These are phyloP conservation scores for Sporopachydermia cereana DNA, from an alignment of 1,139 yeast species.

Conservation along the genomic window DNA sequence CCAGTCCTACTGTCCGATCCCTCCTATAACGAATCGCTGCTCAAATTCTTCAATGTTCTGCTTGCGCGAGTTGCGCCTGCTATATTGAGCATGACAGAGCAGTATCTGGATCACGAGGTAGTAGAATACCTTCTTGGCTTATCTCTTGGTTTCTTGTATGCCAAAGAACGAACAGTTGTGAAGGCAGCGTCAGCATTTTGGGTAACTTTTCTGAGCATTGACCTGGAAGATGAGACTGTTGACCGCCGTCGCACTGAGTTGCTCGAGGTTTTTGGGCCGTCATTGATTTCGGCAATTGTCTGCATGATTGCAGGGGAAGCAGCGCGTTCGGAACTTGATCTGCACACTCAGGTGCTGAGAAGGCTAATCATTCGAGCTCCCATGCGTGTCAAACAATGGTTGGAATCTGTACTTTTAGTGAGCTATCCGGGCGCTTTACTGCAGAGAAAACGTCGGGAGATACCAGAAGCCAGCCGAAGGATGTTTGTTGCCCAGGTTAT, in stretches of 20 bases:
- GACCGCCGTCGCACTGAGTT: constrained; percentile 9
- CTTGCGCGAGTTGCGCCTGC: background rate
- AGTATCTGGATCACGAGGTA: background rate
- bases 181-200: constrained; percentile 56
- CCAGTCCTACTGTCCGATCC: background rate
- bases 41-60: background rate
- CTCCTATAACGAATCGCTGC: background rate
- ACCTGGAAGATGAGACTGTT: constrained; percentile 24
- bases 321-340: constrained; percentile 51
- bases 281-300: constrained; percentile 16
- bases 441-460: constrained; percentile 15
- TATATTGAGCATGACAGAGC: background rate
- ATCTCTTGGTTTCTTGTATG: constrained; percentile 32
- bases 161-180: constrained; percentile 55
- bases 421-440: constrained; percentile 18
- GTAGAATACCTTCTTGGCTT: constrained; percentile 9
- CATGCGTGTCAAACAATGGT: constrained; percentile 36
- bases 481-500: constrained; percentile 43
- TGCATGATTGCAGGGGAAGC: constrained; percentile 28
- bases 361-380: constrained; percentile 42
- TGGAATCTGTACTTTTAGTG: constrained; percentile 27
- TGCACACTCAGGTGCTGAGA: constrained; percentile 44
- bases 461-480: constrained; percentile 18
- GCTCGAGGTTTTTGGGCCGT: constrained; percentile 16
- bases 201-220: constrained; percentile 42